phyloP scores from a whole-genome alignment of 1,284 basidiomycete species.

The Microstroma glucosiphilum region DNA sequence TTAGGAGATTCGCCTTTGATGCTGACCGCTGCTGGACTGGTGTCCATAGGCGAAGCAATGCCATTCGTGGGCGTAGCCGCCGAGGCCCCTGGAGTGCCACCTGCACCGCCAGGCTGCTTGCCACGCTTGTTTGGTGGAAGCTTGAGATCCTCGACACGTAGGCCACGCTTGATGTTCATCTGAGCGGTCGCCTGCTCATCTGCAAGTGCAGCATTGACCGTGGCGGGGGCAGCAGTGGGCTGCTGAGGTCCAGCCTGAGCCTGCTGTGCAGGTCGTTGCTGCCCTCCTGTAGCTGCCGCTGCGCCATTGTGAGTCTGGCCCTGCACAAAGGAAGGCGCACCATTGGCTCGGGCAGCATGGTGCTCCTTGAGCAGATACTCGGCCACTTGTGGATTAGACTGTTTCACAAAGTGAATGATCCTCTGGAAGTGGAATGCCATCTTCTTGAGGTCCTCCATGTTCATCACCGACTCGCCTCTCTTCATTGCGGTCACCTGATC shows the following conservation, averaged over 20 bases:
- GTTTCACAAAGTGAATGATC: slow-evolving; percentile 46
- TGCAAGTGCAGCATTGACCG: background rate
- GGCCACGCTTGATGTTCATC: slow-evolving; percentile 39
- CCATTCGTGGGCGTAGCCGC: slow-evolving; percentile 13
- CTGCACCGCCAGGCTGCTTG: slow-evolving; percentile 18
- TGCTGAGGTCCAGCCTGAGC: background rate
- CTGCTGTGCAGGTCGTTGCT: background rate
- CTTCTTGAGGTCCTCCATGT: slow-evolving; percentile 41
- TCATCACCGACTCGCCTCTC: slow-evolving; percentile 38
- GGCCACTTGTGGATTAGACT: slow-evolving; percentile 39
- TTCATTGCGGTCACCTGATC: slow-evolving; percentile 39
- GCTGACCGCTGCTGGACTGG: slow-evolving; percentile 15
- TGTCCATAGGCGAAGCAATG: slow-evolving; percentile 3
- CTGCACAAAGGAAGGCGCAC: background rate
- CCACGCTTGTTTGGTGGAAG: slow-evolving; percentile 40
- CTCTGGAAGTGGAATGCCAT: slow-evolving; percentile 48
- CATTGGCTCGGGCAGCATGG: background rate
- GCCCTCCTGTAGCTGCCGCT: background rate
- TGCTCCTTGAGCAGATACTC: slow-evolving; percentile 17
- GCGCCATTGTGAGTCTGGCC: background rate
- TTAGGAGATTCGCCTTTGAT: slow-evolving; percentile 27
- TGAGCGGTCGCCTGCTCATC: slow-evolving; percentile 23
- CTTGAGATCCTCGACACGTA: slow-evolving; percentile 45
- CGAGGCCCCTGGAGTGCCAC: slow-evolving; percentile 12
- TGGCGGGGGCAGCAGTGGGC: background rate